These are phyloP conservation scores for Cyberlindnera maclurae DNA, from an alignment of 805 yeast genomes.

Conservation along the genomic window DNA sequence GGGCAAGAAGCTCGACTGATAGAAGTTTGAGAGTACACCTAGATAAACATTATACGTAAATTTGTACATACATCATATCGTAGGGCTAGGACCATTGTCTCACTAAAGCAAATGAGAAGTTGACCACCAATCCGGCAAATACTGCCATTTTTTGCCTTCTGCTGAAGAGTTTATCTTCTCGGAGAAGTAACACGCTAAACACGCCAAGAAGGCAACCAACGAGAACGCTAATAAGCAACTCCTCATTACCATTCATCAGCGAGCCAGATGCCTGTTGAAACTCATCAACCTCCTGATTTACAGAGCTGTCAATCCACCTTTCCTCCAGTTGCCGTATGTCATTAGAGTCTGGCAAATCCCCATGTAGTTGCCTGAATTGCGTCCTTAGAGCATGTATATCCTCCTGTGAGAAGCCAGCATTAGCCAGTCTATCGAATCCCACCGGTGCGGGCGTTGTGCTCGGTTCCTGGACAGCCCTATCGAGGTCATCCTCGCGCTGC, in stretches of 20 bases:
- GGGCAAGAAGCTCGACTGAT: constrained; percentile 4
- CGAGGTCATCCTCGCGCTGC: constrained; percentile 51
- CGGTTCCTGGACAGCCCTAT: constrained; percentile 41
- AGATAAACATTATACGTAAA: background rate
- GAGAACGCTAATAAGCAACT: constrained; percentile 59
- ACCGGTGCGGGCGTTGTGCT: constrained; percentile 61
- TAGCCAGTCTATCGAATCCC: constrained; percentile 79
- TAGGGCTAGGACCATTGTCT: constrained; percentile 26
- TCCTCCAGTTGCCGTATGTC: constrained; percentile 70
- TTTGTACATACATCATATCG: constrained; percentile 1
- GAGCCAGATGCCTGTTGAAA: constrained; percentile 34
- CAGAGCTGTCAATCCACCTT: constrained; percentile 81
- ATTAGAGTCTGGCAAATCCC: constrained; percentile 33
- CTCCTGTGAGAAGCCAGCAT: constrained; percentile 76
- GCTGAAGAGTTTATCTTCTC: constrained; percentile 49
- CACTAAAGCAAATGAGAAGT: constrained; percentile 58
- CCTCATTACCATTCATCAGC: constrained; percentile 48
- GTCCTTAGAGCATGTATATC: constrained; percentile 66
- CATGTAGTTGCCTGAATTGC: constrained; percentile 70
- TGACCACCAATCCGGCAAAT: constrained; percentile 61
- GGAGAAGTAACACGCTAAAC: constrained; percentile 54
- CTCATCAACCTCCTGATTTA: constrained; percentile 36
- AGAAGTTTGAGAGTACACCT: background rate
- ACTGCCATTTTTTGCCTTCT: constrained; percentile 62
- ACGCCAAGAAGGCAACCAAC: constrained; percentile 76